Percentiles rank a stretch among this genome's conserved stretches.
These are phyloP conservation scores for Elongisporangium undulatum DNA, from an alignment of 352 stramenopile species.

Conservation along the genomic window DNA sequence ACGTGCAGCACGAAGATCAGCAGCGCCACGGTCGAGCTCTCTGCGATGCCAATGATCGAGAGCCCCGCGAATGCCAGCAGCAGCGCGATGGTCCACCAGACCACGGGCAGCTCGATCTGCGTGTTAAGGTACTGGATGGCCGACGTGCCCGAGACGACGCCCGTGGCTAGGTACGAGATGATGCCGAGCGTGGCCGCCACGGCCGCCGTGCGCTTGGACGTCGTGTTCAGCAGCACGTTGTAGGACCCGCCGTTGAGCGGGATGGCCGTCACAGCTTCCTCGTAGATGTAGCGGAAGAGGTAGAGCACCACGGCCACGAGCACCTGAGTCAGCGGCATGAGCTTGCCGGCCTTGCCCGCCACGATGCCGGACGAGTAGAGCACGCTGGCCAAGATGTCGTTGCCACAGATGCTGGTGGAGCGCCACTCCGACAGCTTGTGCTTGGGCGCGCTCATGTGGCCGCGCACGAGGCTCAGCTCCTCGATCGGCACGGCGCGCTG, in stretches of 20 bases:
- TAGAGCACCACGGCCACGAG: conserved; percentile 74
- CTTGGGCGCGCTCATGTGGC: conserved; percentile 16
- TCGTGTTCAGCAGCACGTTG: conserved; percentile 91
- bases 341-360: conserved; percentile 67
- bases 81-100: conserved; percentile 41
- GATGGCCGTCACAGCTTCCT: conserved; percentile 87
- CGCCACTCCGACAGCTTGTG: conserved; percentile 68
- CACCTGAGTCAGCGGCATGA: conserved; percentile 80
- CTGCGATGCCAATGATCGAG: conserved; percentile 81
- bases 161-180: conserved; percentile 91
- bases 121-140: conserved; percentile 61
- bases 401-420: conserved; percentile 89
- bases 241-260: conserved; percentile 91
- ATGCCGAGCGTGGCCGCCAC: conserved; percentile 86
- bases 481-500: conserved; percentile 19
- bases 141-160: conserved; percentile 60
- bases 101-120: conserved; percentile 35
- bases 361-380: conserved; percentile 79
- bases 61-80: conserved; percentile 84
- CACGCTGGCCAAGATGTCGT: conserved; percentile 89
- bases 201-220: conserved; percentile 85
- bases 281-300: conserved; percentile 85
- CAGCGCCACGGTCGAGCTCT: conserved; percentile 81
- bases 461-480: conserved; percentile 21
- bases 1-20: conserved; percentile 85